Conservation (phyloP, 2,329 filamentous ascomycete species). For the Malbranchea zuffiana region DNA sequence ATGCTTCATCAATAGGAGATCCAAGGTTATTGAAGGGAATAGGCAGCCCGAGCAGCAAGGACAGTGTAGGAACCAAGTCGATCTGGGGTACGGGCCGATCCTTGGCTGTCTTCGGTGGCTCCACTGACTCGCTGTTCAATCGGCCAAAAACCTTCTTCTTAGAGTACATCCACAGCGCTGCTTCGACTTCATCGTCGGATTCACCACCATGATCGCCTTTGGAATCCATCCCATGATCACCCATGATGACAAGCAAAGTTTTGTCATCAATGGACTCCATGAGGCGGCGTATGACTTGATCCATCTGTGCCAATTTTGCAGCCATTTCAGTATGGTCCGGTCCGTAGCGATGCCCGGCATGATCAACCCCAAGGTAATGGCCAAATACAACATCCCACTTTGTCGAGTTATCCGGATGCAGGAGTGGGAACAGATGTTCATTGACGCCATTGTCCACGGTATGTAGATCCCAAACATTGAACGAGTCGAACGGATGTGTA, state of each 20-base stretch:
- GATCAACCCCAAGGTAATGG: conserved; percentile 89
- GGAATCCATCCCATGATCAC: conserved; percentile 96
- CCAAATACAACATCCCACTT: conserved; percentile 93
- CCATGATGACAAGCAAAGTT: conserved; percentile 88
- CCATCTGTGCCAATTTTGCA: conserved; percentile 84
- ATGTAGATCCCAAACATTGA: conserved; percentile 96
- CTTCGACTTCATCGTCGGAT: conserved; percentile 89
- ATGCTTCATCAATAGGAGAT: conserved; percentile 85
- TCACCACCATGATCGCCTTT: conserved; percentile 99
- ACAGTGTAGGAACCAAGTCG: conserved; percentile 84
- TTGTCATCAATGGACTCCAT: conserved; percentile 65
- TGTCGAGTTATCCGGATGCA: conserved; percentile 52
- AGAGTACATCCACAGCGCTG: conserved; percentile 97
- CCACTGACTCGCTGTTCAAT: conserved; percentile 47
- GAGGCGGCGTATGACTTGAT: conserved; percentile 62
- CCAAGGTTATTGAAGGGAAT: conserved; percentile 96
- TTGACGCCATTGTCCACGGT: conserved; percentile 93
- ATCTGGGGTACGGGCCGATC: conserved; percentile 68
- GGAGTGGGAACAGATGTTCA: conserved; percentile 69
- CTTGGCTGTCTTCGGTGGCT: conserved; percentile 59
- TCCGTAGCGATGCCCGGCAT: conserved; percentile 91
- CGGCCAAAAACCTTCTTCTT: conserved; percentile 77
- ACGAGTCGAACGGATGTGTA: conserved; percentile 84
- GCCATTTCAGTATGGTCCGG: conserved; percentile 88
- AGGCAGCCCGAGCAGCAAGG: conserved; percentile 76